Conservation (phyloP, 2,329 filamentous ascomycete genomes). For the Aspergillus texensis region DNA sequence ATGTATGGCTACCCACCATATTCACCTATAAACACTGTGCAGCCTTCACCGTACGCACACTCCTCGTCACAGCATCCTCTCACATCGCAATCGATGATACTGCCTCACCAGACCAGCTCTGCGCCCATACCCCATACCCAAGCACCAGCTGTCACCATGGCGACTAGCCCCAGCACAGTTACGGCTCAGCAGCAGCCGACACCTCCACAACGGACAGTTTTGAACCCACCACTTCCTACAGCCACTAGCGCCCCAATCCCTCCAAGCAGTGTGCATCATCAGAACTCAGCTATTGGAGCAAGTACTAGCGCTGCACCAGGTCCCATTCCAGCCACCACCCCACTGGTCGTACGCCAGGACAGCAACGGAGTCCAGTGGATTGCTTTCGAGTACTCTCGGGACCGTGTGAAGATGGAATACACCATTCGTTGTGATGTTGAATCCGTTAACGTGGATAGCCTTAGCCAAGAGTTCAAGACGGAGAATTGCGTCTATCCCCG, state of each 20-base stretch:
- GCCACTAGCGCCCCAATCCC: slow-evolving; percentile 55
- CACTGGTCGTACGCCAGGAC: slow-evolving; percentile 89
- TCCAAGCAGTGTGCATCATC: slow-evolving; percentile 32
- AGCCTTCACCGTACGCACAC: slow-evolving; percentile 61
- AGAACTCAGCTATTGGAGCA: slow-evolving; percentile 56
- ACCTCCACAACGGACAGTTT: slow-evolving; percentile 37
- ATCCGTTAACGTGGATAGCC: slow-evolving; percentile 86
- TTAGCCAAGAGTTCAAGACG: slow-evolving; percentile 88
- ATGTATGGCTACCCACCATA: slow-evolving; percentile 76
- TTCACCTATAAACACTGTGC: slow-evolving; percentile 54
- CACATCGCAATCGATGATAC: slow-evolving; percentile 57
- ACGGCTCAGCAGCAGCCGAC: slow-evolving; percentile 41
- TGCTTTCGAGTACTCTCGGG: slow-evolving; percentile 94
- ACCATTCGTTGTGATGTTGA: slow-evolving; percentile 98
- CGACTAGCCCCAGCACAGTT: slow-evolving; percentile 58
- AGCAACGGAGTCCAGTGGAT: slow-evolving; percentile 99
- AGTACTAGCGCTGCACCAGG: slow-evolving; percentile 92
- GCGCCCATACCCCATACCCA: slow-evolving; percentile 18
- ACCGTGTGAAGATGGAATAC: slow-evolving; percentile 99
- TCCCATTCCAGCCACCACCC: slow-evolving; percentile 94
- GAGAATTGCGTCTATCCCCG: slow-evolving; percentile 98
- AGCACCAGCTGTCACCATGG: slow-evolving; percentile 60
- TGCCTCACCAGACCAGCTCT: slow-evolving; percentile 44
- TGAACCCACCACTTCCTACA: slow-evolving; percentile 49
- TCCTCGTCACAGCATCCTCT: slow-evolving; percentile 59